phyloP scores from a whole-genome alignment of 345 rosid species.

The Citrus glauca region DNA sequence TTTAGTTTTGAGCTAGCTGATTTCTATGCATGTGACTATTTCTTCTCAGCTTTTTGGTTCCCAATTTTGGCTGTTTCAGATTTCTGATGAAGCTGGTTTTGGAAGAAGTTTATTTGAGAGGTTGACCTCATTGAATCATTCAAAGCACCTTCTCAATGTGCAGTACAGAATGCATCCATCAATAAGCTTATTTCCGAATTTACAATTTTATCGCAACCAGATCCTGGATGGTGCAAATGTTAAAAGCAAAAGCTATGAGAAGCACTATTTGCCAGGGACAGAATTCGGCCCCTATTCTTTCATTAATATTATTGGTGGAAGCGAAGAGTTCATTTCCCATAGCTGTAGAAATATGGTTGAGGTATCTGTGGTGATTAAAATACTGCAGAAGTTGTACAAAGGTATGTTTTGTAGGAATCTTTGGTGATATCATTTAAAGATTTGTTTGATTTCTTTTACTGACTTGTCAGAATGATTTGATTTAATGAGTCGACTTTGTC shows the following conservation, averaged over 20 bases:
- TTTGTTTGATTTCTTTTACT: neutral
- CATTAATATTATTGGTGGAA: constrained; percentile 28
- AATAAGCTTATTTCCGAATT: constrained; percentile 53
- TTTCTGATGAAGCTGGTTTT: constrained; percentile 31
- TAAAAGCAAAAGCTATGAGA: neutral
- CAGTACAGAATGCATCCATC: constrained; percentile 82
- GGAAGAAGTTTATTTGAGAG: constrained; percentile 72
- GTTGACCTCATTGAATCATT: constrained; percentile 35
- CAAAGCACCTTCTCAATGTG: constrained; percentile 44
- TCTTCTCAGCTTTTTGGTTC: neutral
- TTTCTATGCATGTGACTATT: neutral
- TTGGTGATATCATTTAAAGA: neutral
- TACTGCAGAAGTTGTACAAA: constrained; percentile 29
- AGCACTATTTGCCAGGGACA: constrained; percentile 29
- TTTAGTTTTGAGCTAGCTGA: neutral
- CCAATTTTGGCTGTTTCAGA: constrained; percentile 15
- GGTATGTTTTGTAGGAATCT: constrained; percentile 25
- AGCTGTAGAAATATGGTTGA: constrained; percentile 44
- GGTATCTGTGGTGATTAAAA: constrained; percentile 33
- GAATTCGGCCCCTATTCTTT: constrained; percentile 46
- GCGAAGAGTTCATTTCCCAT: constrained; percentile 20
- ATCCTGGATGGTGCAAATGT: constrained; percentile 48
- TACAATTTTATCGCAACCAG: constrained; percentile 36
- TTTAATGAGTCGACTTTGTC: constrained; percentile 17
- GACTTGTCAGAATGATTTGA: constrained; percentile 20